Evolutionary conservation across 2,329 filamentous ascomycete species (phyloP).

Genomic region (Alternaria novae-zelandiae): DNA sequence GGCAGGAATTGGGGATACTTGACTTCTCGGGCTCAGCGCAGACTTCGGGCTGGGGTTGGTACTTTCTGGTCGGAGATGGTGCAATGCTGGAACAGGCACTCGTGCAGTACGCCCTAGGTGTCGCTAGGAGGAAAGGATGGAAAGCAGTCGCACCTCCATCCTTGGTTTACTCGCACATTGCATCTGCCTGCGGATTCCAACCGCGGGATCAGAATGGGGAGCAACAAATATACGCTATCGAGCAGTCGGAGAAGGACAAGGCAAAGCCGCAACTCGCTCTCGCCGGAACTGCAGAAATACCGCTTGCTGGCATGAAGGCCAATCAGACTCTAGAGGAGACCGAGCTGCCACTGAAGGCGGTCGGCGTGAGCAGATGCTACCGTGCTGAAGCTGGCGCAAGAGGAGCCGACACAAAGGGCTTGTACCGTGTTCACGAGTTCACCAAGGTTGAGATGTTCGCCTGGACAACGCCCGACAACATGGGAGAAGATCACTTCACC

Average conservation of each 20-base stretch:
- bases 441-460: constrained; percentile 98
- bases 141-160: constrained; percentile 81
- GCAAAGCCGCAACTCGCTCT: constrained; percentile 73
- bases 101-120: constrained; percentile 80
- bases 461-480: constrained; percentile 72
- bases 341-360: constrained; percentile 76
- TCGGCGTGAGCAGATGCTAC: constrained; percentile 90
- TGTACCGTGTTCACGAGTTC: constrained; percentile 98
- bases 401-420: constrained; percentile 87
- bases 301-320: constrained; percentile 88
- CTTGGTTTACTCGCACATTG: constrained; percentile 90
- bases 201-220: constrained; percentile 89
- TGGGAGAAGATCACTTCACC: constrained; percentile 41
- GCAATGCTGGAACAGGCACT: constrained; percentile 95
- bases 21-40: constrained; percentile 83
- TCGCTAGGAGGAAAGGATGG: constrained; percentile 78
- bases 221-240: constrained; percentile 86
- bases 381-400: constrained; percentile 92
- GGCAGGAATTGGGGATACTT: constrained; percentile 82
- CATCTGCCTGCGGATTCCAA: constrained; percentile 90
- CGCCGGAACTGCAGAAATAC: constrained; percentile 91
- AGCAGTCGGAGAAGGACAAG: constrained; percentile 69
- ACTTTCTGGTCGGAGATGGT: constrained; percentile 90
- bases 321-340: constrained; percentile 69
- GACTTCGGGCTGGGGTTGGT: constrained; percentile 97